Evolutionary conservation across 441 rosid species (phyloP).

Genomic region (Mallotus japonicus): DNA sequence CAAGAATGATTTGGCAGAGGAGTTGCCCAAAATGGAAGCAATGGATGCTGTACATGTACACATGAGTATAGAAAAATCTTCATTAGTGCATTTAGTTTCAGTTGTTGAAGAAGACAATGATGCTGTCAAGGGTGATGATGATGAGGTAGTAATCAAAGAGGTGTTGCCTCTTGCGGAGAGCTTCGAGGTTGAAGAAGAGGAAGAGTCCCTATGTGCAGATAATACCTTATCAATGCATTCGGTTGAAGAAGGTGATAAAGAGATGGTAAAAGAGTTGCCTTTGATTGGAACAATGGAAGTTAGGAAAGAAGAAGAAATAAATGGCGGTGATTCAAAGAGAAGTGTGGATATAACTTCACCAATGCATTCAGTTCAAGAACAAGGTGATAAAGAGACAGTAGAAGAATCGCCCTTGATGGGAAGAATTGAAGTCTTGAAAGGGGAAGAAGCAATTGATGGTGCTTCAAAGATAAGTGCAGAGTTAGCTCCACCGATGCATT

Average conservation of each 20-base stretch:
- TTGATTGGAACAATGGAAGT: neutral
- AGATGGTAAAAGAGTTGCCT: neutral
- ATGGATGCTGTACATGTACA: neutral
- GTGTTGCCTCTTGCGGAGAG: neutral
- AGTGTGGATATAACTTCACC: conserved; percentile 6
- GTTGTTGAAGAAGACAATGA: conserved; percentile 19
- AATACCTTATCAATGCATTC: conserved; percentile 7
- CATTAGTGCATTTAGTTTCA: neutral
- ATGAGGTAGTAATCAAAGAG: neutral
- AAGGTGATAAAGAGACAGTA: neutral
- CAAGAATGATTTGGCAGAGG: conserved; percentile 4
- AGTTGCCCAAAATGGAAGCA: neutral
- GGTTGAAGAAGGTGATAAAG: conserved; percentile 19
- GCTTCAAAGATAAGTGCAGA: conserved; percentile 1
- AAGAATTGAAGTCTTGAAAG: neutral
- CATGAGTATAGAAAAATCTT: neutral
- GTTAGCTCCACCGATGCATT: neutral
- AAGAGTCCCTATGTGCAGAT: neutral
- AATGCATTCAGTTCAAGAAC: conserved; percentile 19
- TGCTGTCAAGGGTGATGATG: neutral
- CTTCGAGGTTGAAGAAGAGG: neutral
- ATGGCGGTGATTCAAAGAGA: neutral
- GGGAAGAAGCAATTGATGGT: neutral
- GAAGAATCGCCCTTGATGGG: neutral
- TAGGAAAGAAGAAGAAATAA: neutral